Evolutionary conservation across 2,329 filamentous ascomycete species (phyloP).

Genomic region (Trichocomaceae sp.): DNA sequence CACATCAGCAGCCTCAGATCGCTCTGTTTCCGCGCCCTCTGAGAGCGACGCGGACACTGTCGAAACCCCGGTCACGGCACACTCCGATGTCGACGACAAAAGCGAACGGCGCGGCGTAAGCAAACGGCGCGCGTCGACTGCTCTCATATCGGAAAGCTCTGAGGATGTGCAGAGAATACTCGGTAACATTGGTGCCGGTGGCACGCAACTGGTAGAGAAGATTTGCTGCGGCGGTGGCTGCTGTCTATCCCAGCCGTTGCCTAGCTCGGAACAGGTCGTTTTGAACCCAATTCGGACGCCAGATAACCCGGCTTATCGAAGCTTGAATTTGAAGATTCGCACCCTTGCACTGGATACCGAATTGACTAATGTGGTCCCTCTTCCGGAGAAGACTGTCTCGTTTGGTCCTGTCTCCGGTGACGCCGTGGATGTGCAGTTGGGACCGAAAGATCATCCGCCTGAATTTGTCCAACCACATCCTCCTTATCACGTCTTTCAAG

Average conservation of each 20-base stretch:
- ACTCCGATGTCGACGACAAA: slow-evolving; percentile 29
- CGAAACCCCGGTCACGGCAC: slow-evolving; percentile 37
- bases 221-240: slow-evolving; percentile 61
- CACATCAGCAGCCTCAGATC: slow-evolving; percentile 26
- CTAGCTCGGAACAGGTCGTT: slow-evolving; percentile 25
- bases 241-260: slow-evolving; percentile 53
- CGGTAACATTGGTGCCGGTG: slow-evolving; percentile 45
- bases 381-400: slow-evolving; percentile 70
- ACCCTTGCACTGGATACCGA: slow-evolving; percentile 63
- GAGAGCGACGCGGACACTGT: slow-evolving; percentile 34
- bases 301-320: slow-evolving; percentile 77
- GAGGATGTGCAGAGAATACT: slow-evolving; percentile 54
- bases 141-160: slow-evolving; percentile 51
- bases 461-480: slow-evolving; percentile 90
- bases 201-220: slow-evolving; percentile 52
- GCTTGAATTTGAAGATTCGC: slow-evolving; percentile 68
- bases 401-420: slow-evolving; percentile 44
- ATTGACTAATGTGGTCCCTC: slow-evolving; percentile 62
- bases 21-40: slow-evolving; percentile 24
- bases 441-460: slow-evolving; percentile 60
- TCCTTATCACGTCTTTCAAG: slow-evolving; percentile 84
- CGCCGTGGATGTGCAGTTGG: slow-evolving; percentile 27
- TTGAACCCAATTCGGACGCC: slow-evolving; percentile 47
- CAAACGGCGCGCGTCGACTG: slow-evolving; percentile 41
- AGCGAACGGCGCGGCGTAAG: slow-evolving; percentile 18